phyloP scores from a whole-genome alignment of 192 early-diverging fungal species.

The Umbelopsis isabellina region DNA sequence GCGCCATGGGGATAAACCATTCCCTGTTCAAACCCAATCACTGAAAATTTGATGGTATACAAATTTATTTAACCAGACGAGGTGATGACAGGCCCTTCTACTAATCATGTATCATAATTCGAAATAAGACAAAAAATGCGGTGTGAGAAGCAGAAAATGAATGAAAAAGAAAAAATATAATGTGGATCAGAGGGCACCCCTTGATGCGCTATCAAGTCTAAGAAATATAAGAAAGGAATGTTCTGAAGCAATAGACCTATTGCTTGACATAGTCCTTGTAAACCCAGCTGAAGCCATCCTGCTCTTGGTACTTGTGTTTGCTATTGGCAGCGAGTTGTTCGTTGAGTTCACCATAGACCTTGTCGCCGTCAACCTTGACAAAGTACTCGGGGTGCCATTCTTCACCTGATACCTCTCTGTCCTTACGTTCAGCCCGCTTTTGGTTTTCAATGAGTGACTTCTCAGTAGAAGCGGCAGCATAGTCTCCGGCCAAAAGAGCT shows the following conservation, averaged over 20 bases:
- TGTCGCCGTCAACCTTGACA: conserved; percentile 45
- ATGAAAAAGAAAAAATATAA: background rate
- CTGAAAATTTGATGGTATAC: conserved; percentile 1
- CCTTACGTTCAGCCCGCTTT: conserved; percentile 65
- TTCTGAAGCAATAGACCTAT: background rate
- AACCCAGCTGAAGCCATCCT: conserved; percentile 22
- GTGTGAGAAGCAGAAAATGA: background rate
- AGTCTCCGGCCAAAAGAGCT: conserved; percentile 68
- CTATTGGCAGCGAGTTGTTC: conserved; percentile 33
- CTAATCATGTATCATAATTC: conserved; percentile 8
- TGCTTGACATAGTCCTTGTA: conserved; percentile 16
- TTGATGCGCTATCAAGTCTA: background rate
- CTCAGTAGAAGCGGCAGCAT: conserved; percentile 65
- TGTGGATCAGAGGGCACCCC: no score
- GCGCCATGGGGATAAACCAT: no score
- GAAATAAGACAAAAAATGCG: background rate
- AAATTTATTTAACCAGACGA: conserved; percentile 6
- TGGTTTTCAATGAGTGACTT: conserved; percentile 73
- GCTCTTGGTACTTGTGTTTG: conserved; percentile 33
- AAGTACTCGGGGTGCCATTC: conserved; percentile 59
- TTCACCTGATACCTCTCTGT: conserved; percentile 56
- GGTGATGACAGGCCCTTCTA: background rate
- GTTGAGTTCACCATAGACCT: conserved; percentile 33
- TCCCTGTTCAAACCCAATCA: no score
- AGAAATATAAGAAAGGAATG: background rate